phyloP scores from a whole-genome alignment of 2,329 filamentous ascomycete genomes.

The Alternaria longipes region DNA sequence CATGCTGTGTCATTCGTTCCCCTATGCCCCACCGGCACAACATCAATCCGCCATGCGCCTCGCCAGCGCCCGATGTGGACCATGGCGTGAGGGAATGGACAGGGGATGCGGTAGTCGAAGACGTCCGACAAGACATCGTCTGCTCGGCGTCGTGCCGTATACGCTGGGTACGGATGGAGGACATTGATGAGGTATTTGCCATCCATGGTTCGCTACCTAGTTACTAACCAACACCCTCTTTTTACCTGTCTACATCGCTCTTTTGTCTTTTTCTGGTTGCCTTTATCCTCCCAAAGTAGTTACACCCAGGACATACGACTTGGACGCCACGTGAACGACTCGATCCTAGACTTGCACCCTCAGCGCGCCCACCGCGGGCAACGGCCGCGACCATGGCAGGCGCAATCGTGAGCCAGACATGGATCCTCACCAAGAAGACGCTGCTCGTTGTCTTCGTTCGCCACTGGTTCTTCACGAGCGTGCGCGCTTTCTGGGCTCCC shows the following conservation, averaged over 20 bases:
- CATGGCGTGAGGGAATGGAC: conserved; percentile 26
- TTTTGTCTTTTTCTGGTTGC: conserved; percentile 5
- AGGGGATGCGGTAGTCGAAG: conserved; percentile 21
- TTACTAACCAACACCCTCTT: not conserved
- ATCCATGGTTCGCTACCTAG: conserved; percentile 4
- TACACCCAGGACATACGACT: not conserved
- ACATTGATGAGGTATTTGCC: conserved; percentile 19
- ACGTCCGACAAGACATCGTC: conserved; percentile 27
- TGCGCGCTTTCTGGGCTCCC: conserved; percentile 65
- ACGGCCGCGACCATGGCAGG: conserved; percentile 32
- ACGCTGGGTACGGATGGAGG: conserved; percentile 17
- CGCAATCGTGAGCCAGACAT: conserved; percentile 60
- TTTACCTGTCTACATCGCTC: not conserved
- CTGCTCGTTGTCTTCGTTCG: conserved; percentile 63
- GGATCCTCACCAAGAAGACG: conserved; percentile 67
- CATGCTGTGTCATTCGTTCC: conserved; percentile 15
- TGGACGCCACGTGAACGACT: not conserved
- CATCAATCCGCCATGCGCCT: conserved; percentile 19
- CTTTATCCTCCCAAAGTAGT: not conserved
- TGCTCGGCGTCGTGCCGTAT: conserved; percentile 15
- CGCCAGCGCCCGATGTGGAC: conserved; percentile 15
- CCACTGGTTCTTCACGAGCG: conserved; percentile 62
- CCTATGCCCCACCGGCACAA: conserved; percentile 19
- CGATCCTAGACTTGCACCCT: conserved; percentile 1
- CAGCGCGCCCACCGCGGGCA: conserved; percentile 26